phyloP scores from a whole-genome alignment of 2,329 filamentous ascomycete genomes.

The Chaetomium globosum region DNA sequence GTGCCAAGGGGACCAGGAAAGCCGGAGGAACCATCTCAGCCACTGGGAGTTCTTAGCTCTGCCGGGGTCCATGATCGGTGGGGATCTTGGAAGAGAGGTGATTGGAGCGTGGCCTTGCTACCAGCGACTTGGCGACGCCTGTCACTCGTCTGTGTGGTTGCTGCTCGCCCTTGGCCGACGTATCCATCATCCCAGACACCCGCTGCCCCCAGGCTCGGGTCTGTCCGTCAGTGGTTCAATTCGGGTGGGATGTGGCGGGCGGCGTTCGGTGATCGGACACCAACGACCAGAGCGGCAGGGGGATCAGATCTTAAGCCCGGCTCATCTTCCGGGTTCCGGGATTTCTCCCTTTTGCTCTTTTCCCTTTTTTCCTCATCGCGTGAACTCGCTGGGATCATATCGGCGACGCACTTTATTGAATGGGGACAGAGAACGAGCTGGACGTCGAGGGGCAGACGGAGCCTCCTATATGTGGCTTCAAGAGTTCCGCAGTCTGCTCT shows the following conservation, averaged over 20 bases:
- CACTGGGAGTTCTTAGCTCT: slow-evolving; percentile 14
- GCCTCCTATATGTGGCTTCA: slow-evolving; percentile 41
- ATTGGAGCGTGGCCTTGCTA: slow-evolving; percentile 8
- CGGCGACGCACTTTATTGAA: slow-evolving; percentile 36
- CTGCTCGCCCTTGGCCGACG: slow-evolving; percentile 21
- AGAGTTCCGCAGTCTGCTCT: slow-evolving; percentile 33
- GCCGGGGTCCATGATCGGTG: slow-evolving; percentile 14
- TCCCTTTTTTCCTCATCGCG: slow-evolving; percentile 11
- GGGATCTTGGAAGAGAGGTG: slow-evolving; percentile 1
- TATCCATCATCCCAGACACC: slow-evolving; percentile 1
- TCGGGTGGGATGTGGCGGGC: slow-evolving; percentile 19
- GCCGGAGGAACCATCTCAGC: slow-evolving; percentile 10
- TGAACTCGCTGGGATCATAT: slow-evolving; percentile 25
- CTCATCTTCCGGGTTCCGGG: slow-evolving; percentile 22
- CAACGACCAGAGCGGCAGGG: slow-evolving; percentile 10
- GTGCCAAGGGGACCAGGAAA: slow-evolving; percentile 14
- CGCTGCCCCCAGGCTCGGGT: background rate
- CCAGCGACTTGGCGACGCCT: slow-evolving; percentile 20
- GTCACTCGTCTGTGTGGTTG: slow-evolving; percentile 11
- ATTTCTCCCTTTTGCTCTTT: slow-evolving; percentile 16
- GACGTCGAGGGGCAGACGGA: slow-evolving; percentile 41
- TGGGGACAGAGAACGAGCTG: slow-evolving; percentile 40
- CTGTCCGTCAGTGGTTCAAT: slow-evolving; percentile 6
- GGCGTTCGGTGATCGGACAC: slow-evolving; percentile 23
- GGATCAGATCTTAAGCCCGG: slow-evolving; percentile 22